phyloP scores from a whole-genome alignment of 2,329 filamentous ascomycete genomes.

The Aspergillus bombycis region DNA sequence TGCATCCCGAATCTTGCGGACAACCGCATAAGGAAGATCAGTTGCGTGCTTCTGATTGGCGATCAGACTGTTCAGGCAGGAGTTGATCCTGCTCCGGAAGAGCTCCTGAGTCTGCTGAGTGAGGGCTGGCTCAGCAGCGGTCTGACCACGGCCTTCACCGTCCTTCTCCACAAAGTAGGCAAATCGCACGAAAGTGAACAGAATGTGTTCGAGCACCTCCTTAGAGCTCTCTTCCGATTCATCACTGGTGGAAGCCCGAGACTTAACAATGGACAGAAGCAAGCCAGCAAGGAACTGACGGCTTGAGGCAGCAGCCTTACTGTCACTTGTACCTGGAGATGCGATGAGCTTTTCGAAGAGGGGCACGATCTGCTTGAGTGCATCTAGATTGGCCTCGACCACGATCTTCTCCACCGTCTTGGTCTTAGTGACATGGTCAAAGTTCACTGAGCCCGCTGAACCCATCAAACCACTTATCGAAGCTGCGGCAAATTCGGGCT shows the following conservation, averaged over 20 bases:
- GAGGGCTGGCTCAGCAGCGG: slow-evolving; percentile 48
- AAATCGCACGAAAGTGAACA: slow-evolving; percentile 52
- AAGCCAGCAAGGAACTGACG: slow-evolving; percentile 57
- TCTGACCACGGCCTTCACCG: slow-evolving; percentile 21
- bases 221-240: slow-evolving; percentile 40
- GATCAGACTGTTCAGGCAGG: slow-evolving; percentile 57
- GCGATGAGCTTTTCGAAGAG: slow-evolving; percentile 52
- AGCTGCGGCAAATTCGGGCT: slow-evolving; percentile 61
- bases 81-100: slow-evolving; percentile 59
- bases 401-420: slow-evolving; percentile 81
- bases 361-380: slow-evolving; percentile 58
- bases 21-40: slow-evolving; percentile 43
- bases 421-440: slow-evolving; percentile 83
- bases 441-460: slow-evolving; percentile 71
- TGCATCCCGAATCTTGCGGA: slow-evolving; percentile 44
- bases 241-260: slow-evolving; percentile 37
- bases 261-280: slow-evolving; percentile 54
- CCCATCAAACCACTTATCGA: slow-evolving; percentile 71
- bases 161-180: slow-evolving; percentile 53
- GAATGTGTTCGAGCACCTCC: slow-evolving; percentile 47
- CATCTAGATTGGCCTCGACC: slow-evolving; percentile 57
- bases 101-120: slow-evolving; percentile 52
- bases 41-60: slow-evolving; percentile 41
- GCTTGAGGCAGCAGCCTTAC: slow-evolving; percentile 48
- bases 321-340: slow-evolving; percentile 50